Evolutionary conservation across 768 basidiomycete species (phyloP), one percentile per base, ranked within the genome.

Genomic region (Suillus lakei): DNA sequence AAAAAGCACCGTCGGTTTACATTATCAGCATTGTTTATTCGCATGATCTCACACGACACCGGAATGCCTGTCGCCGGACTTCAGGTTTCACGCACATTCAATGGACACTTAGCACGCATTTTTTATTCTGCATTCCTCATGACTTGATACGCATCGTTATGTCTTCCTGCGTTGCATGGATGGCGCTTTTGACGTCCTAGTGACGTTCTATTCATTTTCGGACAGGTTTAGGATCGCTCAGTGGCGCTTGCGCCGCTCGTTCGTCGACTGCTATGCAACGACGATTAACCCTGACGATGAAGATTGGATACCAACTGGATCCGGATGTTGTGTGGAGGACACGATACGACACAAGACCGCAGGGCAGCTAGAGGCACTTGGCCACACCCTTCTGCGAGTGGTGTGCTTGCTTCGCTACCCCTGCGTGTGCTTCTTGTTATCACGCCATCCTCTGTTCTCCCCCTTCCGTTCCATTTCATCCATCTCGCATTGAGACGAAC

Each of bases 341-440:
- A 84, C 82, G 87, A 87, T 85, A 84, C 69, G 83, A 88, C 89
- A 80, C 90, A 91, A 88, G 90, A 91, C 88, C 83, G 78, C 77
- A 76, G 80, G 71, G 70, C 75, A 69, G 85, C 84, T 85, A 78
- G 85, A 87, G 85, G 81, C 80, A 81, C 79, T 77, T 60, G 74
- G 82, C 80, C 83, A 77, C 80, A 80, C 77, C 82, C 81, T 82
- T 81, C 74, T 73, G 74, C 72, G 82, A 80, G 82, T 75, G 74
- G 77, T 74, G 81, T 81, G 83, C 82, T 81, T 80, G 83, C 81
- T 78, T 86, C 81, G 83, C 82, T 78, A 83, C 77, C 72, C 80
- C 77, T 70, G 80, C 80, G 89, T 81, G 78, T 73, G 72, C 80
- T 68, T 80, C 82, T 79, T 81, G 84, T 78, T 79, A 69, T 68